Evolutionary conservation across 2,329 filamentous ascomycete genomes (phyloP).

Genomic region (Boeremia exigua): DNA sequence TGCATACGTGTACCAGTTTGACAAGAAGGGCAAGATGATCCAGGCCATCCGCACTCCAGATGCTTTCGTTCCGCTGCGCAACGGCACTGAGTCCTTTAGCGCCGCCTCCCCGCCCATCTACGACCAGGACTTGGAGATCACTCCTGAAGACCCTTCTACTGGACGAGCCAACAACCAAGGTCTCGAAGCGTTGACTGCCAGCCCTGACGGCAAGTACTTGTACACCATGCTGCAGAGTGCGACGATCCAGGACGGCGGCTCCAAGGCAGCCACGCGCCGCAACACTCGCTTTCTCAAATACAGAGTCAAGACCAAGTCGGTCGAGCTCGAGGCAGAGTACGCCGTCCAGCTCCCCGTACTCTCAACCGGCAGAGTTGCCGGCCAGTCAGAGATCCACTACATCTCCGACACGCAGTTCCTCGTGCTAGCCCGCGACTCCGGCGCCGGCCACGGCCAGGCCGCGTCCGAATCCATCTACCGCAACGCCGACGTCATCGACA

Average conservation of each 20-base stretch:
- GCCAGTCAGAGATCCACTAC: constrained; percentile 72
- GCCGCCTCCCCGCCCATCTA: constrained; percentile 69
- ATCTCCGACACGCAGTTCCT: constrained; percentile 70
- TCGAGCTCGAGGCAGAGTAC: constrained; percentile 65
- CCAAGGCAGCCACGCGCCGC: constrained; percentile 60
- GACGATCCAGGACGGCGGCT: constrained; percentile 58
- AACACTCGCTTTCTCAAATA: constrained; percentile 70
- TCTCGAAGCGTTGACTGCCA: constrained; percentile 73
- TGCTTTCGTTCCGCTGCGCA: constrained; percentile 69
- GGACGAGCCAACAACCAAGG: constrained; percentile 77
- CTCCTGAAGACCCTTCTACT: constrained; percentile 63
- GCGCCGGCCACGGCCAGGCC: constrained; percentile 63
- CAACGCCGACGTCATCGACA: constrained; percentile 72
- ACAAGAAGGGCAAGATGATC: constrained; percentile 63
- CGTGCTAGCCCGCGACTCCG: constrained; percentile 68
- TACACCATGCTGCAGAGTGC: constrained; percentile 72
- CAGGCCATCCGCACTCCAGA: constrained; percentile 69
- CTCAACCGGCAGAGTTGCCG: constrained; percentile 62
- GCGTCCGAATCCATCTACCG: constrained; percentile 66
- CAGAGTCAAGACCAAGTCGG: constrained; percentile 58
- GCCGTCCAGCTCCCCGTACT: constrained; percentile 70
- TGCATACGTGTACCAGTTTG: constrained; percentile 74
- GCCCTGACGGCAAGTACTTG: constrained; percentile 66
- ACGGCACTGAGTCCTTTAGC: constrained; percentile 66
- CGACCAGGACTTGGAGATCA: constrained; percentile 55